Evolutionary conservation across 225 moss, liverwort and hornwort genomes (phyloP), one percentile per base, ranked within the genome.

Genomic region (Pseudisothecium myosuroides): DNA sequence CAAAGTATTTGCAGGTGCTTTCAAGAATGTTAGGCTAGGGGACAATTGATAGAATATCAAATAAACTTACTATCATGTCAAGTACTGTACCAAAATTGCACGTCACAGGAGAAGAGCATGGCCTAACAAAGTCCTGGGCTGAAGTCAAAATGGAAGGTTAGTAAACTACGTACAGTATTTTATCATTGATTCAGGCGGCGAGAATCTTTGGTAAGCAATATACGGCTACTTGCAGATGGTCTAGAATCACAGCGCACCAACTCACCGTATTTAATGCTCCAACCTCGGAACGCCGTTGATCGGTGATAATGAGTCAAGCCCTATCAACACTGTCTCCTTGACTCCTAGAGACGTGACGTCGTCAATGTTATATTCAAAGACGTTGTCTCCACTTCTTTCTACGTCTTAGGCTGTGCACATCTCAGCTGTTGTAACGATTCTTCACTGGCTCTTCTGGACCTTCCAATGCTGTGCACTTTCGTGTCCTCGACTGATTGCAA

Each of bases 151-250:
- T 59, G 34, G 14, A 58, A 45, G 56, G 18, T 58, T 23, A 10
- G 32, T 75, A 63, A 83, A 71, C 61, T 26, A n/a, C 21, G 37
- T 34, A 16, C 47, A 62, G 34, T 63, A 82, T 34, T 82, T 45
- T 68, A 88, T 50, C 36, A 60, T 80, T 80, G 80, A 14, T 43
- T 20, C 29, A 9, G 45, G 61, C 55, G 71, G 71, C 27, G 63
- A 78, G 71, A 86, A 72, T 86, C 49, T 73, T 80, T 47, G 89
- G 87, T 90, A 87, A 92, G 87, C 89, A 81, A 88, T 55, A 81
- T 76, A 81, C 89, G 74, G 80, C 91, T 41, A 6, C 37, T 49
- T 72, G 50, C 55, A 66, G 87, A 52, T 89, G 87, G 87, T 80
- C 87, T 65, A 83, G 87, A 66, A 59, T 87, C 80, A 74, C 91